phyloP scores from a whole-genome alignment of 2,329 filamentous ascomycete species.

The Albophoma yamanashiensis region DNA sequence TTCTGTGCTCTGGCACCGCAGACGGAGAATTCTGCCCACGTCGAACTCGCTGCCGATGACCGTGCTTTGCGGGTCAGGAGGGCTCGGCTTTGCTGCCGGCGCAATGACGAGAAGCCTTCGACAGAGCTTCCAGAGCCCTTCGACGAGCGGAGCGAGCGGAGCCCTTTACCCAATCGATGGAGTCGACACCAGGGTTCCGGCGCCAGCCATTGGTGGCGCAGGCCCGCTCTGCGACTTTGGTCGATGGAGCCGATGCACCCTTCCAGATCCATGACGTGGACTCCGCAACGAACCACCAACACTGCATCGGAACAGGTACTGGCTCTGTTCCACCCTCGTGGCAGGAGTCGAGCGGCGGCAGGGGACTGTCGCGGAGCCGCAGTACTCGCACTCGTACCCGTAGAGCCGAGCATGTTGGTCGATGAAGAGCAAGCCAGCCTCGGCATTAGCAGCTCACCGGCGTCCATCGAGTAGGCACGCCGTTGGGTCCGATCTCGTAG shows the following conservation, averaged over 20 bases:
- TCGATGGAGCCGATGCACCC: neutral
- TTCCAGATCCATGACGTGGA: neutral
- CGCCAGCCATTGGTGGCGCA: neutral
- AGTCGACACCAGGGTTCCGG: neutral
- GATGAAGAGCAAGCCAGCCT: neutral
- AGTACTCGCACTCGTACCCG: neutral
- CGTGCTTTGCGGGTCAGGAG: neutral
- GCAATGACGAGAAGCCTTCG: neutral
- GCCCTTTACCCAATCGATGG: neutral
- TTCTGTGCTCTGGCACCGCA: neutral
- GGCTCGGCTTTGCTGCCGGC: neutral
- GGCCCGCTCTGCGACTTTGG: neutral
- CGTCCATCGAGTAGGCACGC: conserved; percentile 50
- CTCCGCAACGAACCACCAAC: neutral
- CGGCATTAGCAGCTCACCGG: conserved; percentile 16
- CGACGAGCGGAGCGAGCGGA: neutral
- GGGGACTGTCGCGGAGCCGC: neutral
- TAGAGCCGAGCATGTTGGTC: neutral
- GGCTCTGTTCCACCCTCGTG: neutral
- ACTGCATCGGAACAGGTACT: neutral
- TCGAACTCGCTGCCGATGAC: neutral
- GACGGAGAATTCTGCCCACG: neutral
- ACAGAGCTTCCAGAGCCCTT: neutral
- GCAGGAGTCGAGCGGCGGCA: neutral
- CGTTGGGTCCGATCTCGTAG: conserved; percentile 46